phyloP scores from a whole-genome alignment of 2,329 filamentous ascomycete species.

The Teratosphaeria epicoccoides region DNA sequence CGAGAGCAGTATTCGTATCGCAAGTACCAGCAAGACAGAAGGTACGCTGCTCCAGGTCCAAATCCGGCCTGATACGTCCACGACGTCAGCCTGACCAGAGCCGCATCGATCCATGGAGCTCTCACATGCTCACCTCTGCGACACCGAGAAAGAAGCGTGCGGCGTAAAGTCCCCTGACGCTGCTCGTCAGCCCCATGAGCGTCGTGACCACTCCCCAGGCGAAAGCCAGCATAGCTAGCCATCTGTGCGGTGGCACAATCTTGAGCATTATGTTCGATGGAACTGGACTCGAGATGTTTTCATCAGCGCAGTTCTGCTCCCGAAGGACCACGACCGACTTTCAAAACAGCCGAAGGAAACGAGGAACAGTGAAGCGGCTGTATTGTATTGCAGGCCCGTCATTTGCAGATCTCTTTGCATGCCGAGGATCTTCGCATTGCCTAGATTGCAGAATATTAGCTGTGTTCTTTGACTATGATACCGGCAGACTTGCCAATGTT shows the following conservation, averaged over 20 bases:
- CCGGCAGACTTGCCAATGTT: constrained; percentile 16
- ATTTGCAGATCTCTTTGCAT: constrained; percentile 30
- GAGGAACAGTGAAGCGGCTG: constrained; percentile 36
- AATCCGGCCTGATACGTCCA: constrained; percentile 44
- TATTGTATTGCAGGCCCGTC: constrained; percentile 36
- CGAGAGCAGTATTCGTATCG: constrained; percentile 24
- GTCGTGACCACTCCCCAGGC: constrained; percentile 26
- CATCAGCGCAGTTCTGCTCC: neutral
- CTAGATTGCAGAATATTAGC: too few relatives aligned
- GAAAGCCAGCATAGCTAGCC: constrained; percentile 25
- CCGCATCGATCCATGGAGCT: neutral
- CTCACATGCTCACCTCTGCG: neutral
- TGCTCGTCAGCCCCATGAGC: constrained; percentile 38
- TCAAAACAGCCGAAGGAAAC: constrained; percentile 36
- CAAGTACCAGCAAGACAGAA: constrained; percentile 25
- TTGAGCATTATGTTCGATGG: constrained; percentile 36
- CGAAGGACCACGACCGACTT: neutral
- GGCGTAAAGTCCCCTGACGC: constrained; percentile 25
- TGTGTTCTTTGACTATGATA: neutral
- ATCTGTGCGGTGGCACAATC: constrained; percentile 33
- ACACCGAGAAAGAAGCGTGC: constrained; percentile 35
- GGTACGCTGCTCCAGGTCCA: constrained; percentile 41
- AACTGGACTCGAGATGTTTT: constrained; percentile 18
- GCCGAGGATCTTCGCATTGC: constrained; percentile 32
- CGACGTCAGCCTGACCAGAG: neutral